phyloP scores from a whole-genome alignment of 805 yeast genomes.

The Saturnispora silvae region DNA sequence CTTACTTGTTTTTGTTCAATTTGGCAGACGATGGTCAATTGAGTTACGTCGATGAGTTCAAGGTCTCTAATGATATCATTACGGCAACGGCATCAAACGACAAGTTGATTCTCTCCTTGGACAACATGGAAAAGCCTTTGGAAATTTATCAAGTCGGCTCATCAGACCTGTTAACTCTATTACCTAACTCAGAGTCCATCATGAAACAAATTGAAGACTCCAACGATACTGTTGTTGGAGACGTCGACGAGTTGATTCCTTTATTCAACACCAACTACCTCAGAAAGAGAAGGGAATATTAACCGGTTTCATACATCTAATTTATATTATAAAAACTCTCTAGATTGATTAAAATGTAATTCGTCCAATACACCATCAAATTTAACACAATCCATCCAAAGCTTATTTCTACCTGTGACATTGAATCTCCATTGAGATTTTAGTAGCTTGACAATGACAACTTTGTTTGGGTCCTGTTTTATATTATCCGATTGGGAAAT shows the following conservation, averaged over 20 bases:
- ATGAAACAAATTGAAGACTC: constrained; percentile 21
- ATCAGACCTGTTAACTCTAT: constrained; percentile 18
- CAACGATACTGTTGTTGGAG: constrained; percentile 16
- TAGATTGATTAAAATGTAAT: constrained; percentile 14
- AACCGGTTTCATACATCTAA: constrained; percentile 11
- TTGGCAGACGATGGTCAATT: constrained; percentile 23
- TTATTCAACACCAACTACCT: constrained; percentile 42
- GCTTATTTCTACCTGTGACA: constrained; percentile 12
- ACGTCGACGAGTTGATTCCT: constrained; percentile 34
- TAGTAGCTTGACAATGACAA: constrained; percentile 33
- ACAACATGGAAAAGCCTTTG: constrained; percentile 15
- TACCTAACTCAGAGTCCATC: constrained; percentile 13
- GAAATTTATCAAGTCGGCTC: constrained; percentile 19
- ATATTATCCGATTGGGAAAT: constrained; percentile 3
- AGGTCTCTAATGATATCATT: constrained; percentile 19
- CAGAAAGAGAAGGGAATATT: constrained; percentile 60
- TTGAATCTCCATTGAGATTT: constrained; percentile 34
- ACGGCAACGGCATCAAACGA: constrained; percentile 17
- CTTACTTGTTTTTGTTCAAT: constrained; percentile 31
- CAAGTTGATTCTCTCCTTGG: constrained; percentile 20
- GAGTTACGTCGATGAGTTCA: constrained; percentile 22
- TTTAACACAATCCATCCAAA: constrained; percentile 21
- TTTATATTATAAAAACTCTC: constrained; percentile 17
- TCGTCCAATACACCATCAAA: constrained; percentile 22
- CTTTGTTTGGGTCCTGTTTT: constrained; percentile 22